Base-by-base conservation (phyloP, 495 filamentous ascomycete species). In the Aspergillus bridgeri region DNA sequence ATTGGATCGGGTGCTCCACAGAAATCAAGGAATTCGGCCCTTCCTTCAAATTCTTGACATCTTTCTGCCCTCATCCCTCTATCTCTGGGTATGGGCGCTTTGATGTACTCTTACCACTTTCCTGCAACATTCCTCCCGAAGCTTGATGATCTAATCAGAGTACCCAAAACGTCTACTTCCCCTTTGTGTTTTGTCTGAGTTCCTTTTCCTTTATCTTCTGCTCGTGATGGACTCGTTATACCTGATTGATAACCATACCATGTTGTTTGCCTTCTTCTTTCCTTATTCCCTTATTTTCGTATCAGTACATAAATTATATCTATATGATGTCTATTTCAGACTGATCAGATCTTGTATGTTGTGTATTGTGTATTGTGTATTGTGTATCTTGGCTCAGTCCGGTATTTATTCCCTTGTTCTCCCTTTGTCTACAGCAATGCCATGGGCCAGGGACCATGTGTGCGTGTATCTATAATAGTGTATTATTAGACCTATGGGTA, bases 281-380 rank as follows among this genome's bases (percentile, higher is more conserved):
- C 46, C n/a, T 51, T 17, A 54, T 51, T 58, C 42, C 44, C 42
- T 60, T 13, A 53, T 23, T 59, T 49, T 59, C 33, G 33, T 38
- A 38, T 38, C 33, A 9, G 33, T 38, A 38, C 33, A 38, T 38
- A 38, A 38, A 38, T 38, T 38, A 38, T 29, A 22, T 53, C 46
- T 54, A 21, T 20, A 54, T 62, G 56, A 60, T 60, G 48, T 48
- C 33, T 38, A 38, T 38, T 38, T 38, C 33, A 38, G 33, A 38
- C 8, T 38, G 5, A 38, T 11, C 33, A 13, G 33, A 38, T 38
- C 33, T 38, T 15, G 33, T 38, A 13, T 38, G 21, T 47, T 13
- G 15, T 47, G 19, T 23, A 47, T 20, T 17, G 33, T 38, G 33
- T 38, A 47, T 47, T 13, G 15, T 47, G 19, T 23, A 47, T 20